phyloP scores from a whole-genome alignment of 2,329 filamentous ascomycete genomes.

The Ophiostoma sp. region DNA sequence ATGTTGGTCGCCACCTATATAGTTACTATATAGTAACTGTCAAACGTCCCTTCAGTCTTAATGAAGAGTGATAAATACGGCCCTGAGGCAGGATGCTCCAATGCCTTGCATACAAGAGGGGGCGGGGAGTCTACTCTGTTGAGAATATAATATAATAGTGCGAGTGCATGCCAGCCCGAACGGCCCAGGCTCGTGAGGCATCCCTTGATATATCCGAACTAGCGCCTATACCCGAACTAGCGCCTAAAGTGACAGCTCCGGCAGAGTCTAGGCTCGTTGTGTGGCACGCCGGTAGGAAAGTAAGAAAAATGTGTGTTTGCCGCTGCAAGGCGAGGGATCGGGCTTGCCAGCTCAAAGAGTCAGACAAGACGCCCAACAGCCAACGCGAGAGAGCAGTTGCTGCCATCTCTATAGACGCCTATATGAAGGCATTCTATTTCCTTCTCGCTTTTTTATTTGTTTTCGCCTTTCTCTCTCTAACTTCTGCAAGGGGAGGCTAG shows the following conservation, averaged over 20 bases:
- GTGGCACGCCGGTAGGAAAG: not conserved
- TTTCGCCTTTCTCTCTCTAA: not conserved
- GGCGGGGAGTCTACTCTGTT: no score
- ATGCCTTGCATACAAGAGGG: not conserved
- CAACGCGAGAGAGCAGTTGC: not conserved
- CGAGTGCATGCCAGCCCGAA: not conserved
- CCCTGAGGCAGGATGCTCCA: not conserved
- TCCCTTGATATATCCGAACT: not conserved
- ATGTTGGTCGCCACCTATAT: not conserved
- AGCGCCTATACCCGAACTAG: not conserved
- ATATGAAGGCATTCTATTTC: no score
- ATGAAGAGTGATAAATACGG: no score
- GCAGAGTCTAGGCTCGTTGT: no score
- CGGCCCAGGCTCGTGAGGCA: not conserved
- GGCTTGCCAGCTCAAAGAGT: not conserved
- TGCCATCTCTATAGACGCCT: no score
- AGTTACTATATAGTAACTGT: no score
- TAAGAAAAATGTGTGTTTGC: not conserved
- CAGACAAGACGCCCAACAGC: not conserved
- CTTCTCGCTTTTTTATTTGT: not conserved
- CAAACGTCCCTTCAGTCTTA: no score
- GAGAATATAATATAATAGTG: not conserved
- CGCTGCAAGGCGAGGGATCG: not conserved
- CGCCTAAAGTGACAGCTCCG: not conserved
- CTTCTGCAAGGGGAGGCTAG: conserved; percentile 6